Evolutionary conservation across 2,329 filamentous ascomycete genomes (phyloP), one percentile per base, ranked within the genome.

Genomic region (Trichoderma sp.): DNA sequence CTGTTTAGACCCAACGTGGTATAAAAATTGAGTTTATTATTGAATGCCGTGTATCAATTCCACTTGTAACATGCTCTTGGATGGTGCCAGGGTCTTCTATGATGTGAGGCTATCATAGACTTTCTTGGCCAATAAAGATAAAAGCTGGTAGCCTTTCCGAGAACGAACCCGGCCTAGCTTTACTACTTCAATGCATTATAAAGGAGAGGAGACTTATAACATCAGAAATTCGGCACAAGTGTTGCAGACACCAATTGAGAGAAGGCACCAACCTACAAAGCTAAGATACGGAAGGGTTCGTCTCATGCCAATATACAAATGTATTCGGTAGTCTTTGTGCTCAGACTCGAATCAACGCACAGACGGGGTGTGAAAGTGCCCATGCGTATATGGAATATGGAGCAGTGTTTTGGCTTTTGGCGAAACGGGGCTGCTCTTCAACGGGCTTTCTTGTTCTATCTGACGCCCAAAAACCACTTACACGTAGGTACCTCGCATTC

Each of bases 141-240:
- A 47, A 8, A 20, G 9, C 4, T 13, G 6, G 5, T 20, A n/a
- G n/a, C n/a, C n/a, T 11, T 47, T 12, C 9, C 43, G 17, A 47
- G 8, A 20, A 20, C 9, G 7, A 47, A 0, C 9, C 4, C 4
- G n/a, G n/a, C 17, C 4, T 4, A 1, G 0, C 12, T 36, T 11
- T 12, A 47, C 43, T 20, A 47, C 9, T 47, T 47, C 43, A 47
- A 47, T 8, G n/a, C 9, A 6, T 4, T 11, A 47, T n/a, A 9
- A 0, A 5, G 8, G 43, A 11, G 20, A 47, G 8, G 17, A 4
- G 9, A 1, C 5, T 12, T 20, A n/a, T 11, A 47, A 8, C 43
- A 11, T 47, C 4, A 47, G 7, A 20, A 47, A 11, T 11, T 12
- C 23, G 23, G 23, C 23, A n/a, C 3, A 20, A n/a, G 3, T n/a